A percentile compares a stretch with the other conserved stretches of the same genome.
These are phyloP conservation scores for Paramyrothecium sp. DNA, from an alignment of 2,329 filamentous ascomycete genomes.

Conservation along the genomic window DNA sequence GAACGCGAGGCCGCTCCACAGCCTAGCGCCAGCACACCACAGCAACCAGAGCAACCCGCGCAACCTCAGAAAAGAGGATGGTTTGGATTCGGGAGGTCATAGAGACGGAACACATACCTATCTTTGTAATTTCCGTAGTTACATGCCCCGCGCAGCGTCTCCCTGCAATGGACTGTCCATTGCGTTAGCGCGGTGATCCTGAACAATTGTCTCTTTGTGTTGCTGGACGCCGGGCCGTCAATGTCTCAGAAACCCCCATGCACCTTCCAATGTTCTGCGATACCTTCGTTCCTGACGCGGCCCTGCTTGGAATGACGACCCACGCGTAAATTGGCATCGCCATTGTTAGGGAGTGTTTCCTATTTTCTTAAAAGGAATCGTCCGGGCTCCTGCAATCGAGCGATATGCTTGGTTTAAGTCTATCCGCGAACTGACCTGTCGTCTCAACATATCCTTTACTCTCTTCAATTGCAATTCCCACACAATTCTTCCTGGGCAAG, in stretches of 20 bases:
- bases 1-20: conserved; percentile 25
- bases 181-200: not conserved
- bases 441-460: too few relatives aligned
- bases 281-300: not conserved
- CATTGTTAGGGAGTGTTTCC: not conserved
- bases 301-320: not conserved
- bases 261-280: not conserved
- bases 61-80: conserved; percentile 67
- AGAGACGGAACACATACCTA: conserved; percentile 4
- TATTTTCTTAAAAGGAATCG: not conserved
- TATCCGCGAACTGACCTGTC: too few relatives aligned
- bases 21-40: conserved; percentile 24
- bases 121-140: not conserved
- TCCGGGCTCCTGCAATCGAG: too few relatives aligned
- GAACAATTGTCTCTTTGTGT: too few relatives aligned
- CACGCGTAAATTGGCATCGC: not conserved
- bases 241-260: not conserved
- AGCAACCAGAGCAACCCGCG: conserved; percentile 32
- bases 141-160: not conserved
- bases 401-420: too few relatives aligned
- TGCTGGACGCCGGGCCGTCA: not conserved
- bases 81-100: conserved; percentile 69
- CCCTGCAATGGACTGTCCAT: not conserved
- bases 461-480: too few relatives aligned
- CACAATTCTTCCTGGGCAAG: not conserved